A percentile compares a stretch with the other conserved stretches of the same genome.
phyloP scores from a whole-genome alignment of 306 rosid species.

The Morella rubra region DNA sequence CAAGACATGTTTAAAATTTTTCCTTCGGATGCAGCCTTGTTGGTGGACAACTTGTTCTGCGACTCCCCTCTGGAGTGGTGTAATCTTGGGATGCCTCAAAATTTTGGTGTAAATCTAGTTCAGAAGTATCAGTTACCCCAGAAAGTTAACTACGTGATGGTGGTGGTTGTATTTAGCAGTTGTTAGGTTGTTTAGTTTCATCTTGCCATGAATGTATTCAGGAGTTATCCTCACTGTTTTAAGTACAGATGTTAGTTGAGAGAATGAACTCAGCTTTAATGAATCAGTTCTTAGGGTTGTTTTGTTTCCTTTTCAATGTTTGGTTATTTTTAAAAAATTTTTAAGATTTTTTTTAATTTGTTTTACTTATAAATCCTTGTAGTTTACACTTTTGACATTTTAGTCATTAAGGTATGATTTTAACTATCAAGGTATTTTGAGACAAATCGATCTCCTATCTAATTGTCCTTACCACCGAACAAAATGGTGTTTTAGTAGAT shows the following conservation, averaged over 20 bases:
- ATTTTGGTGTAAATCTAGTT: conserved; percentile 12
- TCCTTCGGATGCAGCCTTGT: conserved; percentile 50
- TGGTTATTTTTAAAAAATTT: no score
- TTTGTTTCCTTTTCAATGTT: no score
- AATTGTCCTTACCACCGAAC: no score
- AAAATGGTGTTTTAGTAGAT: no score
- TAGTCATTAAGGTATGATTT: no score
- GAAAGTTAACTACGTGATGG: background rate
- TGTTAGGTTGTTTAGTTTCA: background rate
- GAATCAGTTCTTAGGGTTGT: no score
- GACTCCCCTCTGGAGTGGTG: conserved; percentile 77
- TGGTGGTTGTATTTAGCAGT: background rate
- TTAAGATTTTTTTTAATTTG: no score
- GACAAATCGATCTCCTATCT: no score
- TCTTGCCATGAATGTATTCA: background rate
- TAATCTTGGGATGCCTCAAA: conserved; percentile 24
- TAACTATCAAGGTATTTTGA: no score
- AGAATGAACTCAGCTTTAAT: background rate
- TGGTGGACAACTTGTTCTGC: conserved; percentile 71
- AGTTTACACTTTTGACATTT: no score
- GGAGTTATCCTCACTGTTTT: conserved; percentile 1
- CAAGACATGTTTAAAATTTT: conserved; percentile 18
- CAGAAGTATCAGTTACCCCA: background rate
- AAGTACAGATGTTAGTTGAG: background rate
- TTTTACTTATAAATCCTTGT: no score